Percentiles rank a stretch among this genome's conserved stretches.
Evolutionary conservation across 2,329 filamentous ascomycete species (phyloP).

Genomic region (Fusarium sacchari): DNA sequence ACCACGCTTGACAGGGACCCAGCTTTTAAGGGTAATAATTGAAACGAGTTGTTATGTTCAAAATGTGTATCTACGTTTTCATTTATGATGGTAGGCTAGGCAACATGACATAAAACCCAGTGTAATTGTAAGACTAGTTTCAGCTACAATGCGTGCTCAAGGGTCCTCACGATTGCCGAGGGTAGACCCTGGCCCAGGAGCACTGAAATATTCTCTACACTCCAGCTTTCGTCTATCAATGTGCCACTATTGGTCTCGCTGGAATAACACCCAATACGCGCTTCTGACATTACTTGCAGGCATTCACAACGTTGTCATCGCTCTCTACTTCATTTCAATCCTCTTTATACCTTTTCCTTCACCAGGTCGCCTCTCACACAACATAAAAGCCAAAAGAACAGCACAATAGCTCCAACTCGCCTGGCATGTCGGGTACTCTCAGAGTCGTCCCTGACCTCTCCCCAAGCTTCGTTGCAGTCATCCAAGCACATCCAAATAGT

Average conservation of each 20-base stretch:
- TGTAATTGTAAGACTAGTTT: neutral
- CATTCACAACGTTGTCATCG: fast-evolving
- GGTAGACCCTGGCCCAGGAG: neutral
- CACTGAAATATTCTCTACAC: neutral
- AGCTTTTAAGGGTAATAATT: neutral
- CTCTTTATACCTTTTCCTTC: neutral
- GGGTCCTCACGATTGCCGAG: neutral
- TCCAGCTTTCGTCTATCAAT: neutral
- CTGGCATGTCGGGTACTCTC: neutral
- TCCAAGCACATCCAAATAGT: neutral
- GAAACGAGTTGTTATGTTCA: neutral
- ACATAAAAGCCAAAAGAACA: neutral
- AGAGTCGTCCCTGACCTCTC: neutral
- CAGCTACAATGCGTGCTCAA: neutral
- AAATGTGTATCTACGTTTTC: neutral
- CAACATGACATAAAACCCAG: neutral
- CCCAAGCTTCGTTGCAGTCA: neutral
- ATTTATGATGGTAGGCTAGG: neutral
- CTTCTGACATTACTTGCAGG: neutral
- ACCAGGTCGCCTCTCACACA: neutral
- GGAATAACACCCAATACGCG: neutral
- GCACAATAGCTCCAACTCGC: neutral
- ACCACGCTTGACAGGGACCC: neutral
- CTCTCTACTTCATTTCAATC: neutral
- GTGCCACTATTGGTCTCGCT: neutral